Conservation (phyloP, 441 rosid species). For the Gossypium laxum region DNA sequence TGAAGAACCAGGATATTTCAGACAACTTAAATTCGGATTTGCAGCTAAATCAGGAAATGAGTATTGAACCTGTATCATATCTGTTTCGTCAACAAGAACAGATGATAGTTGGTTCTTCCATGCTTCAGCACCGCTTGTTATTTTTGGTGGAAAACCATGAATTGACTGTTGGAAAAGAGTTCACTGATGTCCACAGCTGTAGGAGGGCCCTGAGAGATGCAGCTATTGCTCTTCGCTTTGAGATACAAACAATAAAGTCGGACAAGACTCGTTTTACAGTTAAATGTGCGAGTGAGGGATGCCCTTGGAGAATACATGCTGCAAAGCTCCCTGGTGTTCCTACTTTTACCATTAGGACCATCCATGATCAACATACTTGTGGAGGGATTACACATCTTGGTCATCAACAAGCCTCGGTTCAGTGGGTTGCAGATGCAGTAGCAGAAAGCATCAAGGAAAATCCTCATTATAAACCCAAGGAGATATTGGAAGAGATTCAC, state of each 20-base stretch:
- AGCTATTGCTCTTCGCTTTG: conserved; percentile 48
- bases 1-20: conserved; percentile 24
- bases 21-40: conserved; percentile 20
- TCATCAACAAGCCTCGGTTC: conserved; percentile 58
- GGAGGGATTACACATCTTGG: conserved; percentile 48
- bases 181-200: conserved; percentile 46
- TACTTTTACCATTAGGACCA: conserved; percentile 45
- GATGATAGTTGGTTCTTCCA: conserved; percentile 16
- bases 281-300: conserved; percentile 40
- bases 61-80: conserved; percentile 16
- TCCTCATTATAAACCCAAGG: conserved; percentile 49
- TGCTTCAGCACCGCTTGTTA: conserved; percentile 28
- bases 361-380: conserved; percentile 39
- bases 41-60: conserved; percentile 34
- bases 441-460: conserved; percentile 35
- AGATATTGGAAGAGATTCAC: conserved; percentile 48
- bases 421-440: conserved; percentile 54
- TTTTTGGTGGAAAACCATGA: conserved; percentile 22
- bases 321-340: conserved; percentile 48
- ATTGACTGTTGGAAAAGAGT: conserved; percentile 42
- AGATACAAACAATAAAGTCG: conserved; percentile 50
- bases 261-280: conserved; percentile 52
- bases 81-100: conserved; percentile 10
- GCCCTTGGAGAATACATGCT: conserved; percentile 54
- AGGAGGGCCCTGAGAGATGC: conserved; percentile 51